phyloP scores from a whole-genome alignment of 2,329 filamentous ascomycete species.

The Diaporthe sp. region DNA sequence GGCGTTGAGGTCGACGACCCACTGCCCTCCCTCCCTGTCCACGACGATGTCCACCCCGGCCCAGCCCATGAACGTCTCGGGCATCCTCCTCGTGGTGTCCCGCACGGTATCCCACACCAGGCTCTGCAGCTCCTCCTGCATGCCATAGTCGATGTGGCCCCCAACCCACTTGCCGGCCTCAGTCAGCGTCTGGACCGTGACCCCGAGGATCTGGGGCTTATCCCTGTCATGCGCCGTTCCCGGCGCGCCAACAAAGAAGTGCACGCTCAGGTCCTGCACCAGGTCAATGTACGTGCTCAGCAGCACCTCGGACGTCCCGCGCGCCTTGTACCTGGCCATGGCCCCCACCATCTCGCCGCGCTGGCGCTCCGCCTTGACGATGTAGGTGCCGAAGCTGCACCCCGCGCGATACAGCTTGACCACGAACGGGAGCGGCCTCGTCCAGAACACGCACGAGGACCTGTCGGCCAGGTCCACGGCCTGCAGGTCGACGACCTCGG shows the following conservation, averaged over 20 bases:
- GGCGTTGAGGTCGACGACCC: constrained; percentile 47
- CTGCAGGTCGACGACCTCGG: constrained; percentile 40
- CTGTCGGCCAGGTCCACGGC: constrained; percentile 27
- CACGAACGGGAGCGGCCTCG: constrained; percentile 44
- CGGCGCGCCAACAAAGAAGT: constrained; percentile 45
- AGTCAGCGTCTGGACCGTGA: constrained; percentile 46
- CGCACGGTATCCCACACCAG: constrained; percentile 43
- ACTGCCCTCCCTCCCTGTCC: constrained; percentile 42
- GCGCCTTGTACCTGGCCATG: constrained; percentile 40
- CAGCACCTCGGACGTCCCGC: constrained; percentile 44
- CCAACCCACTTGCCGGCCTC: constrained; percentile 44
- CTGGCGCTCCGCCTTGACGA: constrained; percentile 42
- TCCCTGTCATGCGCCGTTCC: constrained; percentile 40
- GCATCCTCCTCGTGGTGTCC: constrained; percentile 43
- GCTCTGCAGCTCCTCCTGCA: constrained; percentile 39
- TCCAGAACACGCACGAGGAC: constrained; percentile 34
- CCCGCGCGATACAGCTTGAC: constrained; percentile 46
- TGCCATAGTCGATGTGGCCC: constrained; percentile 45
- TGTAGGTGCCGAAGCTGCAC: constrained; percentile 46
- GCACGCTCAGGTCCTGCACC: constrained; percentile 45
- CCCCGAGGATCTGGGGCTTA: constrained; percentile 43
- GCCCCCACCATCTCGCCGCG: constrained; percentile 36
- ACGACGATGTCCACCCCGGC: constrained; percentile 46
- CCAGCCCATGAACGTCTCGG: constrained; percentile 44
- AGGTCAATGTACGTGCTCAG: constrained; percentile 44